phyloP scores from a whole-genome alignment of 371 early-diverging fungal species.

The Thermomucor indicae-seudaticae region DNA sequence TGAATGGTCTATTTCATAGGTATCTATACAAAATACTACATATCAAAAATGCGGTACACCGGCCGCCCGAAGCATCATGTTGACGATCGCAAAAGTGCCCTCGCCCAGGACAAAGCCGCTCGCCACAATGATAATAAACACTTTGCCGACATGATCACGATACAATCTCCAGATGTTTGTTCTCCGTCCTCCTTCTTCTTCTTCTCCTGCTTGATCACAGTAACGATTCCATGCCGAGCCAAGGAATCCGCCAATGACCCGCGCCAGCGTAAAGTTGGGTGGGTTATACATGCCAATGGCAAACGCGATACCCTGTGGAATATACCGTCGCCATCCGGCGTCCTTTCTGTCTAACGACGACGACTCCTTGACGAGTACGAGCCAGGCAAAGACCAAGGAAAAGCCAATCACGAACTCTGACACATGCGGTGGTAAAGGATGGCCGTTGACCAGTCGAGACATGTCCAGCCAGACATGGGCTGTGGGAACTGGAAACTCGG shows the following conservation, averaged over 20 bases:
- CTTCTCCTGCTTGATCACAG: slow-evolving; percentile 17
- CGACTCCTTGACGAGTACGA: slow-evolving; percentile 50
- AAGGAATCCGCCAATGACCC: slow-evolving; percentile 65
- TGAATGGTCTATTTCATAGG: too few relatives aligned
- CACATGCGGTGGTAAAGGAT: slow-evolving; percentile 64
- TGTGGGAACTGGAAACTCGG: slow-evolving; percentile 72
- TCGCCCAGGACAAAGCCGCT: slow-evolving; percentile 84
- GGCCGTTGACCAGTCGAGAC: slow-evolving; percentile 78
- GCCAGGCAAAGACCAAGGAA: slow-evolving; percentile 51
- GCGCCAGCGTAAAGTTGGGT: slow-evolving; percentile 74
- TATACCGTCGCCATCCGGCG: slow-evolving; percentile 30
- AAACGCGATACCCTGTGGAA: slow-evolving; percentile 79
- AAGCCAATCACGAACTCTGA: slow-evolving; percentile 57
- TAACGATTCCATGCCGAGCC: slow-evolving; percentile 45
- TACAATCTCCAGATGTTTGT: too few relatives aligned
- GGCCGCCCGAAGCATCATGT: slow-evolving; percentile 43
- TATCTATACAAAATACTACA: background rate
- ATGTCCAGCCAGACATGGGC: slow-evolving; percentile 82
- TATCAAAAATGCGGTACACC: slow-evolving; percentile 42
- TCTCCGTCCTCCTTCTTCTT: too few relatives aligned
- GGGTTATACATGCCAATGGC: slow-evolving; percentile 85
- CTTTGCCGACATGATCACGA: slow-evolving; percentile 38
- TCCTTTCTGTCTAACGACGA: slow-evolving; percentile 8
- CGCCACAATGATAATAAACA: slow-evolving; percentile 70
- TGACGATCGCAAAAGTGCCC: slow-evolving; percentile 65